These are phyloP conservation scores for Populus tremula DNA, from an alignment of 345 rosid species.

Conservation along the genomic window DNA sequence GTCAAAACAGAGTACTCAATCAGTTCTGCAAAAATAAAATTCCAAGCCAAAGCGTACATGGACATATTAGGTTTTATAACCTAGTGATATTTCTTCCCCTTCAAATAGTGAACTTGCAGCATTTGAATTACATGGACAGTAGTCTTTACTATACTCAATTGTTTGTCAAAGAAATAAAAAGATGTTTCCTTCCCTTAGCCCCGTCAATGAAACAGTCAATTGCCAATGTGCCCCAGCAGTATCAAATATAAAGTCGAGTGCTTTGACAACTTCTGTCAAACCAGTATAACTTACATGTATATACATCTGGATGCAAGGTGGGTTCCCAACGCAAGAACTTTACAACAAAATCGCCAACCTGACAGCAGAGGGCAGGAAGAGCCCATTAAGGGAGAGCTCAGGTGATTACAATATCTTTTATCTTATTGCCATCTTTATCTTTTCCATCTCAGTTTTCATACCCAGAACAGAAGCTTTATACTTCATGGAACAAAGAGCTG, in stretches of 20 bases:
- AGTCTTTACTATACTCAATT: neutral
- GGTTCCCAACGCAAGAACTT: no score
- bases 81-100: neutral
- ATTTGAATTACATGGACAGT: neutral
- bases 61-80: neutral
- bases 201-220: no score
- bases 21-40: neutral
- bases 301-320: no score
- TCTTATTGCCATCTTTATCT: neutral
- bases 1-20: neutral
- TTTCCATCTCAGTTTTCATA: neutral
- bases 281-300: no score
- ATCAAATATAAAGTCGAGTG: no score
- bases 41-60: neutral
- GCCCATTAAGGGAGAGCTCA: neutral
- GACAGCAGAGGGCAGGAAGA: neutral
- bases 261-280: no score
- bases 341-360: no score
- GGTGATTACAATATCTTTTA: neutral
- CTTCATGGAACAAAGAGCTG: constrained; percentile 39
- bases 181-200: no score
- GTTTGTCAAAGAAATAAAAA: no score
- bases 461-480: constrained; percentile 17
- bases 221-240: no score
- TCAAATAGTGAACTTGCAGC: neutral